These are phyloP conservation scores for Paecilomyces dactylethromorphus DNA, from an alignment of 2,329 filamentous ascomycete species.

Conservation along the genomic window DNA sequence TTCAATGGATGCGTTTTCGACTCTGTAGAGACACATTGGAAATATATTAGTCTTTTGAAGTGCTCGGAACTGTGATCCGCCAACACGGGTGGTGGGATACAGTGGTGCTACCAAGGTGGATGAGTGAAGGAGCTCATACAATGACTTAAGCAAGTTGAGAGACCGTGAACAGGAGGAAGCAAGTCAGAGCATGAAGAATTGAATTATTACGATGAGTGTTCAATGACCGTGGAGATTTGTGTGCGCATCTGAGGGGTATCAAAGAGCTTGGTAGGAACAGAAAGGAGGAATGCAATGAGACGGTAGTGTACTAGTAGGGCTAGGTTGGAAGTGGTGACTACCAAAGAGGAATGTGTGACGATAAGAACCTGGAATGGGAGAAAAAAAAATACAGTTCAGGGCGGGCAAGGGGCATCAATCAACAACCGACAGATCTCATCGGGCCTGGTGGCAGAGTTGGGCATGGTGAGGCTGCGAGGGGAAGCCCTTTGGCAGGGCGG, in stretches of 20 bases:
- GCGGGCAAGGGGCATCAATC: not conserved
- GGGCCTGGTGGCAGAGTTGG: conserved; percentile 11
- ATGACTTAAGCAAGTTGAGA: not conserved
- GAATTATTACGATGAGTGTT: not conserved
- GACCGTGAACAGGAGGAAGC: not conserved
- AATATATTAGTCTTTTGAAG: not conserved
- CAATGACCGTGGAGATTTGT: not conserved
- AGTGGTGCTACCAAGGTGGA: not conserved
- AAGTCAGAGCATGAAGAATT: not conserved
- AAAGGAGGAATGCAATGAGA: not conserved
- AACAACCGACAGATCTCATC: conserved; percentile 1
- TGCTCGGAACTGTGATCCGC: no score
- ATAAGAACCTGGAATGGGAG: not conserved
- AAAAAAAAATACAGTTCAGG: not conserved
- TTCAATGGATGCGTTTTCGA: not conserved
- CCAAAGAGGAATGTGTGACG: not conserved
- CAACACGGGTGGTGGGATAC: not conserved
- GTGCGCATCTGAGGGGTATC: not conserved
- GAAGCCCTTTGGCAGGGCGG: not conserved
- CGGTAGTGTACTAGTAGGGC: not conserved
- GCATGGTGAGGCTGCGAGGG: conserved; percentile 5
- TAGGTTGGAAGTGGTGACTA: not conserved
- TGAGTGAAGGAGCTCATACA: not conserved
- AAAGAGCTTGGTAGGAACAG: not conserved
- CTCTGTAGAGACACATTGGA: not conserved